Conservation (phyloP, 208 protist genomes). For the Phytomonas francai region DNA sequence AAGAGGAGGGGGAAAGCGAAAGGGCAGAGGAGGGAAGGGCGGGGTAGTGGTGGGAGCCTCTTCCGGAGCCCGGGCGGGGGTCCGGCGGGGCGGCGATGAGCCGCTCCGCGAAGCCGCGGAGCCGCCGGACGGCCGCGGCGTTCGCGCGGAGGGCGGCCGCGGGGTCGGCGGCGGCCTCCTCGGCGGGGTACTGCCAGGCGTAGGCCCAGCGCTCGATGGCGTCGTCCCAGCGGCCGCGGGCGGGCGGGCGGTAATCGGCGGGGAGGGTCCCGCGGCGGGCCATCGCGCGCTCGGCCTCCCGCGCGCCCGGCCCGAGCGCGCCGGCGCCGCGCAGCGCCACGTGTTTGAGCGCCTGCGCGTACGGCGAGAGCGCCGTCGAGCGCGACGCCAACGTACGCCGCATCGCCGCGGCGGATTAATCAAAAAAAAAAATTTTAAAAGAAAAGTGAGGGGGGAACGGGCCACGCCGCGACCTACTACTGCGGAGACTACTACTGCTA, state of each 20-base stretch:
- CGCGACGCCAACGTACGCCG: conserved; percentile 10
- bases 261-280: conserved; percentile 66
- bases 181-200: conserved; percentile 87
- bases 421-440: conserved; percentile 13
- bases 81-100: conserved; percentile 43
- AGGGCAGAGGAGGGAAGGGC: too few species aligned
- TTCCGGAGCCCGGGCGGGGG: conserved; percentile 28
- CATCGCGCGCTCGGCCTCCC: conserved; percentile 82
- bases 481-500: too few species aligned
- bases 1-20: not conserved
- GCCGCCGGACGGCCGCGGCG: conserved; percentile 30
- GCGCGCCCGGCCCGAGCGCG: conserved; percentile 66
- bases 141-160: conserved; percentile 45
- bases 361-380: conserved; percentile 70
- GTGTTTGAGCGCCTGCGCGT: conserved; percentile 84
- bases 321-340: conserved; percentile 67
- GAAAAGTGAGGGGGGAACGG: not conserved
- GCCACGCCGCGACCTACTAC: too few species aligned
- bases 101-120: conserved; percentile 60
- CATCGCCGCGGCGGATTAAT: conserved; percentile 15
- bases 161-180: conserved; percentile 63
- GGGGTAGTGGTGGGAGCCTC: conserved; percentile 16
- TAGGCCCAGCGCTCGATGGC: conserved; percentile 89
- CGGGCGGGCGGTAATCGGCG: conserved; percentile 75
- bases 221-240: conserved; percentile 86